Percentiles rank a stretch among this genome's conserved stretches.
phyloP scores from a whole-genome alignment of 176 grass and related monocot species.

The Puccinellia tenuiflora region DNA sequence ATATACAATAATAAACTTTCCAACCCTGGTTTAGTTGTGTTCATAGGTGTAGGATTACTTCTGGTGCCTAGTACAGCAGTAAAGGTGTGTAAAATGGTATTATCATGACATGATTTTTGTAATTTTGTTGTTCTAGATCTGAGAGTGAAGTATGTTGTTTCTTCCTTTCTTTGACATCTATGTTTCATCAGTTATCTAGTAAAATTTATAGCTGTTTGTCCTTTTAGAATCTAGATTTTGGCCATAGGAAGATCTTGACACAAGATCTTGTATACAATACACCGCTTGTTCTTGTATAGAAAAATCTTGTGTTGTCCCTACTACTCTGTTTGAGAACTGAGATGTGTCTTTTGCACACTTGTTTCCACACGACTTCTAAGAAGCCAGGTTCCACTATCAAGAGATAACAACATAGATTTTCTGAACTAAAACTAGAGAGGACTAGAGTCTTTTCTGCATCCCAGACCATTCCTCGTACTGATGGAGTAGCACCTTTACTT shows the following conservation, averaged over 20 bases:
- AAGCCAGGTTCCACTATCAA: too few relatives aligned
- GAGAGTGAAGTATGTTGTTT: not conserved
- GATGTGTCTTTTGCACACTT: too few relatives aligned
- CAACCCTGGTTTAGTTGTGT: conserved; percentile 6
- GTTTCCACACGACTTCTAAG: too few relatives aligned
- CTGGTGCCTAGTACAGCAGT: conserved; percentile 2
- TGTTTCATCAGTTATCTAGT: not conserved
- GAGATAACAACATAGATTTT: too few relatives aligned
- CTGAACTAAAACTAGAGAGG: too few relatives aligned
- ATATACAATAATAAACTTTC: conserved; percentile 24
- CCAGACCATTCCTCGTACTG: not conserved
- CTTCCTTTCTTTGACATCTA: not conserved
- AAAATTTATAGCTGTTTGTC: too few relatives aligned
- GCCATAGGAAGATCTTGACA: not conserved
- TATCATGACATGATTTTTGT: not conserved
- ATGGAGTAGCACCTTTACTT: not conserved
- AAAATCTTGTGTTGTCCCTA: too few relatives aligned
- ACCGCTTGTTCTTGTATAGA: too few relatives aligned
- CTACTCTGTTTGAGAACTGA: not conserved
- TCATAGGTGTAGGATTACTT: conserved; percentile 15
- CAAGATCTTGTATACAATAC: too few relatives aligned
- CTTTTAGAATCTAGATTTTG: too few relatives aligned
- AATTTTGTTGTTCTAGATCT: conserved; percentile 11
- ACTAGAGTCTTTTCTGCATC: too few relatives aligned
- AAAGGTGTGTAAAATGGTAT: conserved; percentile 16